Base-by-base conservation (phyloP, 192 early-diverging fungal species). In the Podila verticillata region DNA sequence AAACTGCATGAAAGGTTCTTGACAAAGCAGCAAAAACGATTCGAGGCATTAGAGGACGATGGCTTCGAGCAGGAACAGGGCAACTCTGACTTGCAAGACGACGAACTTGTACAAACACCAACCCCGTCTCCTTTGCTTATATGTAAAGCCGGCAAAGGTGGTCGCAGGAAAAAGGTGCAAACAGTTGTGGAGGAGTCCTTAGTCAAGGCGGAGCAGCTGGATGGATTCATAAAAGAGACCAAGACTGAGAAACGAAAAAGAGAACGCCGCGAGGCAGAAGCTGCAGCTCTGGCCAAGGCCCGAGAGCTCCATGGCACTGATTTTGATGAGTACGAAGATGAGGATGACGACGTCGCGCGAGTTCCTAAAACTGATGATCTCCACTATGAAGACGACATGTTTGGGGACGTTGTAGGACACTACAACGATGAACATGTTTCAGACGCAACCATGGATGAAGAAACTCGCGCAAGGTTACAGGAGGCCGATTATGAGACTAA, bases 1-100 rank as follows among this genome's bases (percentile, higher is more conserved):
- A 78, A 71, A 63, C 35, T 78, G 28, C 75, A 78, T 57, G 75
- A 78, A 58, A 78, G 70, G 59, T 78, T 71, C 32, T 57, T 78
- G 63, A 64, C 47, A 5, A 78, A 78, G 36, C 75, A 78, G 51
- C 68, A 66, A 49, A 70, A 57, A 44, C 68, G 75, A 9, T 24
- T 71, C 24, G 75, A 66, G 29, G 56, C 49, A 7, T 63, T 57
- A 35, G 51, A 10, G 6, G 17, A 61, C 35, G 30, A 2, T 2
- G 72, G 62, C 10, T 17, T 32, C 2, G 34, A 64, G 36, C 64
- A 72, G 1, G 74, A 77, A 8, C 69, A 72, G 34, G 69, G 59
- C 34, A 63, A 62, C 59, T 7, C 24, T 9, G 24, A 24, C 60
- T 72, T 7, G 69, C 68, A 29, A 68, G 68, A 29, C 19, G 61